Evolutionary conservation across 1,284 basidiomycete genomes (phyloP), one percentile per base, ranked within the genome.

Genomic region (Ustilago nuda): DNA sequence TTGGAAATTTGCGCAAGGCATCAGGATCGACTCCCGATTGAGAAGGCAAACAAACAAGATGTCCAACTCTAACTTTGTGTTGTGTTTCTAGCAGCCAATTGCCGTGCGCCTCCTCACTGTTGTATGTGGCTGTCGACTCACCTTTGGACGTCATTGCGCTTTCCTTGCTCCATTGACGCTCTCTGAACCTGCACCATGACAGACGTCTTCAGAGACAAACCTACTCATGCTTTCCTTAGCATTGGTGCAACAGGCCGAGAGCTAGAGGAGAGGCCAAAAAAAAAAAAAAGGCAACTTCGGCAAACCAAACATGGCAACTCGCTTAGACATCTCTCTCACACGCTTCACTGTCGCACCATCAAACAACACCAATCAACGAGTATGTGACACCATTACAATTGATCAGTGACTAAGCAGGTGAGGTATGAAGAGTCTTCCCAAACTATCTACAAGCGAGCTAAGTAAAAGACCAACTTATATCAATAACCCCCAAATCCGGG

Each of bases 381-480:
- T 27, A 8, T 19, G 23, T 9, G 8, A 30, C 6, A 8, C 2
- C n/a, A 23, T 48, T 4, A 48, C 45, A 23, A 30, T 23, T 30
- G n/a, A 27, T 23, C 1, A 43, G 36, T 43, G 23, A 32, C 46
- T 30, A 37, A 19, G 33, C 23, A 46, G 58, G 7, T 45, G n/a
- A 45, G 19, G n/a, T 8, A 11, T n/a, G 43, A 11, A 9, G 36
- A 5, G 36, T 15, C 1, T 9, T 48, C 57, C 60, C 58, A 7
- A 61, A 53, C 57, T 50, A 27, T 53, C 12, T 36, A 35, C 37
- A 37, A 50, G 59, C 59, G 59, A 61, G 51, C 59, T 57, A 74
- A 30, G 54, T 41, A 39, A 71, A 76, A 33, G 50, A 50, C 75
- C 75, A 77, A 46, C 53, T 19, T 13, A 77, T 66, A 33, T 70